phyloP scores from a whole-genome alignment of 768 basidiomycete genomes.

The Paxillus rubicundulus region DNA sequence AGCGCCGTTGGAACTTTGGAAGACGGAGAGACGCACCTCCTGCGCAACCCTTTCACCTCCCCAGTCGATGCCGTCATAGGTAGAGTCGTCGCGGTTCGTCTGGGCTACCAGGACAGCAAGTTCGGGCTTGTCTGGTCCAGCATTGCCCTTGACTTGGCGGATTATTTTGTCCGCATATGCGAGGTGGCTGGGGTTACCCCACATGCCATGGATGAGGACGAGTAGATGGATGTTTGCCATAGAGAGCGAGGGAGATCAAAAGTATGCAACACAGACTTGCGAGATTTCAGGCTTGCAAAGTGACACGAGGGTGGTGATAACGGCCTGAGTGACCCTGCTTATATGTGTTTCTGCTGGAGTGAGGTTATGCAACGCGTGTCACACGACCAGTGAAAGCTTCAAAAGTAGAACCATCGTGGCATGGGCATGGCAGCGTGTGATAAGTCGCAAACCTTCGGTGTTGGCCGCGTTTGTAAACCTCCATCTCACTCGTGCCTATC shows the following conservation, averaged over 20 bases:
- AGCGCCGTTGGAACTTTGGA: background rate
- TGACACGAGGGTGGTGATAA: no score
- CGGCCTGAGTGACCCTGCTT: no score
- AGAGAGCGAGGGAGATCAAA: background rate
- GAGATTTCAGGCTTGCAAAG: no score
- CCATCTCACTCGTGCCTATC: no score
- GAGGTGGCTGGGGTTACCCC: constrained; percentile 73
- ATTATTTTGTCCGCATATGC: constrained; percentile 55
- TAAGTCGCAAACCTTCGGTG: no score
- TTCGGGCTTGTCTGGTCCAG: constrained; percentile 33
- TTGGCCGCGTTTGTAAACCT: no score
- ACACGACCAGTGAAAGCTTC: no score
- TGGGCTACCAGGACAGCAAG: constrained; percentile 65
- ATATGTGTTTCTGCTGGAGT: no score
- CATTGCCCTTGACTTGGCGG: constrained; percentile 37
- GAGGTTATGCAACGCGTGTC: no score
- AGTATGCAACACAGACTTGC: background rate
- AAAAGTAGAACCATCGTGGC: no score
- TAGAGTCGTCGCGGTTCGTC: constrained; percentile 61
- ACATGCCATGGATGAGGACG: constrained; percentile 64
- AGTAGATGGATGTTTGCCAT: constrained; percentile 40
- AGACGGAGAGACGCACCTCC: constrained; percentile 49
- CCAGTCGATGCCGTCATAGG: constrained; percentile 85
- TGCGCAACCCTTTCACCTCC: constrained; percentile 76
- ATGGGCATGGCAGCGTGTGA: no score